Conservation (phyloP, 106 monocot genomes). For the Chionographis japonica region DNA sequence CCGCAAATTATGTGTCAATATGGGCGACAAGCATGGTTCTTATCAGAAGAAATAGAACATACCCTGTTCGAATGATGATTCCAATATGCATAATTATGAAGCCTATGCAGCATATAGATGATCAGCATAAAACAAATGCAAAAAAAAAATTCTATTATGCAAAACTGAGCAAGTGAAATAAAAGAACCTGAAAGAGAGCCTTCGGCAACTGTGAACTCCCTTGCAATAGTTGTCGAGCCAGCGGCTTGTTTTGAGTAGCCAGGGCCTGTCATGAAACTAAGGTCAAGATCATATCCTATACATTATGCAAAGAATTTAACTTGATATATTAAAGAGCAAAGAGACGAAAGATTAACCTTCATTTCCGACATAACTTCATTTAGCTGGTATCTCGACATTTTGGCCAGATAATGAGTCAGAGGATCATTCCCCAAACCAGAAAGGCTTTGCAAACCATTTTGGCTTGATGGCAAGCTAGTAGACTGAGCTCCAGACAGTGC, state of each 20-base stretch:
- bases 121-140: too few species aligned
- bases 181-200: conserved; percentile 87
- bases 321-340: not conserved
- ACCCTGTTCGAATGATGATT: too few species aligned
- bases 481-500: conserved; percentile 63
- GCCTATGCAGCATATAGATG: too few species aligned
- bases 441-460: conserved; percentile 33
- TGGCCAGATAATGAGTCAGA: conserved; percentile 64
- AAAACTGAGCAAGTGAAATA: not conserved
- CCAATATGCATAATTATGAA: too few species aligned
- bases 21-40: too few species aligned
- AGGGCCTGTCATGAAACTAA: conserved; percentile 42
- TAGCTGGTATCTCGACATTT: conserved; percentile 75
- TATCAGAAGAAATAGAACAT: too few species aligned
- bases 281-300: not conserved
- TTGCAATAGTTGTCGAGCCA: conserved; percentile 56
- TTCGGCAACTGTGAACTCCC: conserved; percentile 50
- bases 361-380: conserved; percentile 63
- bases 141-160: not conserved
- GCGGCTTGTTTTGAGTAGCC: conserved; percentile 44
- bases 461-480: conserved; percentile 15
- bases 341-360: conserved; percentile 52
- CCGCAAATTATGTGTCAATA: too few species aligned
- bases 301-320: not conserved
- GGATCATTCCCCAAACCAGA: conserved; percentile 58